Base-by-base conservation (phyloP, 257 asterid species). In the Ajuga chamaepitys region DNA sequence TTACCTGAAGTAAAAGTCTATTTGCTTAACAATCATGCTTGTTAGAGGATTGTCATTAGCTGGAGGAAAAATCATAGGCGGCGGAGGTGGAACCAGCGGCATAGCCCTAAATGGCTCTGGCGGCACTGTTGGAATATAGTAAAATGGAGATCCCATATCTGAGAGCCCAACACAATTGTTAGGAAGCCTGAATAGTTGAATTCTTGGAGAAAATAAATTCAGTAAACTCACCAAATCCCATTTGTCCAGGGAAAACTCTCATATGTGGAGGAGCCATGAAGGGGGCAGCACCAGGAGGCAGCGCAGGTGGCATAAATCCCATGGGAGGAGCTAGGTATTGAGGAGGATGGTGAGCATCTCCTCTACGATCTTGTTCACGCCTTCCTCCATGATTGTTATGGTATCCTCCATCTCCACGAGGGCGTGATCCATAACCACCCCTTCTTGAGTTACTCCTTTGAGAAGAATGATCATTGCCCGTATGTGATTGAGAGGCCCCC, bases 1-100 rank as follows among this genome's bases (percentile, higher is more conserved):
- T 41, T 78, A 88, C 98, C 98, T 91, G 91, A 91, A 91, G 62
- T 86, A 91, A 50, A 83, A 91, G 70, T 91, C 91, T 58, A 91
- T 85, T 74, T 91, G 98, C 9, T 75, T 85, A 38, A 88, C 52
- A 41, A 91, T 82, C 84, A 62, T 57, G 32, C 52, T 57, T 25
- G 88, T 66, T 62, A 88, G 70, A 55, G 78, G 61, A 48, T 68
- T 62, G 47, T 76, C 87, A 62, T 68, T 83, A 62, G 72, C 34
- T 4, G 77, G 72, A 66, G 91, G 62, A 47, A 64, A 77, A 26
- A 60, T 66, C 75, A 76, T 48, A 28, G 85, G 88, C 6, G 84
- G 74, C 5, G 75, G 81, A 12, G 85, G 78, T 28, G 87, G 70
- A 54, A 80, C 82, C 12, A 77, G 54, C 1, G 87, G 80, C 81